Conservation (phyloP, 208 protist genomes). For the Acanthamoeba divionensis region DNA sequence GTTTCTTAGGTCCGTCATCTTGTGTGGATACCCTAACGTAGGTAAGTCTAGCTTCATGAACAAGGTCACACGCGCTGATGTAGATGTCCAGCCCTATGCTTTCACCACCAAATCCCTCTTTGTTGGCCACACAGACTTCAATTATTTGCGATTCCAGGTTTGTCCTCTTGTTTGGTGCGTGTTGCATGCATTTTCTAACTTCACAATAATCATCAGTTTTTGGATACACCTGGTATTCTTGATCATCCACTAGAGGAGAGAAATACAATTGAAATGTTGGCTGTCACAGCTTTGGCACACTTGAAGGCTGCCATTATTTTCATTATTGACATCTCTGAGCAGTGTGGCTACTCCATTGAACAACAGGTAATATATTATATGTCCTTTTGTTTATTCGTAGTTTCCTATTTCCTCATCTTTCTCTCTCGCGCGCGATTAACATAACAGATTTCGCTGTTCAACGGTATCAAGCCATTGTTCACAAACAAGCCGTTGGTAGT, state of each 20-base stretch:
- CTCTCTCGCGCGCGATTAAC: constrained; percentile 67
- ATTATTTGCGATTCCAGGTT: constrained; percentile 97
- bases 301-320: constrained; percentile 96
- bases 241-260: constrained; percentile 99
- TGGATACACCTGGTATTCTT: constrained; percentile 99
- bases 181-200: constrained; percentile 11
- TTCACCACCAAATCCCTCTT: constrained; percentile 99
- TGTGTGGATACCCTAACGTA: constrained; percentile 99
- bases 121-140: constrained; percentile 99
- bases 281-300: constrained; percentile 98
- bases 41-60: constrained; percentile 99
- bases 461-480: constrained; percentile 97
- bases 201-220: constrained; percentile 82
- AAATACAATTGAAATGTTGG: constrained; percentile 99
- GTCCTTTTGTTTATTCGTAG: constrained; percentile 35
- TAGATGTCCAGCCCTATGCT: constrained; percentile 99
- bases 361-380: constrained; percentile 87
- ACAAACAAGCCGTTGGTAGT: constrained; percentile 98
- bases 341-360: constrained; percentile 97
- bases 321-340: constrained; percentile 98
- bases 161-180: neutral
- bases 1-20: constrained; percentile 73
- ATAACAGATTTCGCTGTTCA: constrained; percentile 94
- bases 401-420: constrained; percentile 40
- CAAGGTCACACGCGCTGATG: constrained; percentile 98